Base-by-base conservation (phyloP, 192 early-diverging fungal species). In the Entomortierella lignicola region DNA sequence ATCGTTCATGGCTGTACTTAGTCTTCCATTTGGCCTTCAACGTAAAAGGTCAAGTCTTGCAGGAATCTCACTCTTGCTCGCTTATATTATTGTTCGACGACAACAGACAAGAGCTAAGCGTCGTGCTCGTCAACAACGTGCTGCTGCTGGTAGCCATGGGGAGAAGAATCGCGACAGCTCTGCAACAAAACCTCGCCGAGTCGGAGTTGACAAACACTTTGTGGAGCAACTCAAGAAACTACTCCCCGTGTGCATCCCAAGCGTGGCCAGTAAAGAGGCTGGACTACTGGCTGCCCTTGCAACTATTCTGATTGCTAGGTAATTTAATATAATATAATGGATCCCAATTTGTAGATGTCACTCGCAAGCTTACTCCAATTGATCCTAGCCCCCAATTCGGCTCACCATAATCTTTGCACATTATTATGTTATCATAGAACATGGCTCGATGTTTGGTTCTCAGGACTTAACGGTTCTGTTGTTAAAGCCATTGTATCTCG, bases 401-500 rank as follows among this genome's bases (percentile, higher is more conserved):
- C n/a, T n/a, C n/a, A n/a, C n/a, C n/a, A n/a, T n/a, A n/a, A n/a
- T n/a, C n/a, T n/a, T n/a, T n/a, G n/a, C n/a, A n/a, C n/a, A 25
- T 20, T 20, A 21, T 26, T 23, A 84, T 81, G 17, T 83, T 83
- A 44, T 77, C 85, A 66, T 68, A 83, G 89, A 72, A 90, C 89
- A 8, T 87, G 81, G 87, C 71, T 90, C 27, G 87, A 88, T 74
- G 87, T 90, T 48, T 90, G 85, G 83, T 88, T 89, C 60, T 87
- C 87, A n/a, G 85, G 77, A 30, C 85, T 88, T 61, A 88, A 88
- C 53, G 92, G 93, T 25, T 77, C 85, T 55, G 91, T 94, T 31
- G 93, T 94, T 66, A 93, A 92, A 57, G 87, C 93, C 1, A 87
- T 94, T 63, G 89, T 90, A 26, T 91, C 90, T n/a, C 83, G 90